phyloP scores from a whole-genome alignment of 768 basidiomycete genomes.

The Termitomyces eurrhizus region DNA sequence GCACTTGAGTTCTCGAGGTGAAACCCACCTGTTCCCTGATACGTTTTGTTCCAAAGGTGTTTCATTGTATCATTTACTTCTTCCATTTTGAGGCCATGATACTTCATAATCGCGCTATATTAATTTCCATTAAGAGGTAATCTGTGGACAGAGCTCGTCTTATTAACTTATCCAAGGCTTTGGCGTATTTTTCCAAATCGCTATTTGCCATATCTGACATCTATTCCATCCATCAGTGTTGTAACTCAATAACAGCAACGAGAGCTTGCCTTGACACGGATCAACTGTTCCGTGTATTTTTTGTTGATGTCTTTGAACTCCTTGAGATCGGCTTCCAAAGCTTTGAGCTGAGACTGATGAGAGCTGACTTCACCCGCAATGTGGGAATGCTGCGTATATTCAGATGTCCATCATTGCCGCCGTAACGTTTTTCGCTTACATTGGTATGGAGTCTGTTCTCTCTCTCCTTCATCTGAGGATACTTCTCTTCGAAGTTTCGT shows the following conservation, averaged over 20 bases:
- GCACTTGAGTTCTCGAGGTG: background rate
- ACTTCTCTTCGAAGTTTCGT: constrained; percentile 81
- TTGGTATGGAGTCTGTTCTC: constrained; percentile 69
- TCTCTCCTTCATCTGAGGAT: constrained; percentile 62
- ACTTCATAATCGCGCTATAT: constrained; percentile 94
- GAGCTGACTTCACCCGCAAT: constrained; percentile 82
- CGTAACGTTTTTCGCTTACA: constrained; percentile 34
- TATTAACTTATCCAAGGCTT: constrained; percentile 91
- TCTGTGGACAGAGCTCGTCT: background rate
- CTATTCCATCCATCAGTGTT: constrained; percentile 34
- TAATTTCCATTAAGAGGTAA: constrained; percentile 5
- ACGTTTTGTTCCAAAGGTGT: constrained; percentile 97
- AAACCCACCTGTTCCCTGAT: constrained; percentile 88
- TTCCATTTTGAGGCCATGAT: constrained; percentile 96
- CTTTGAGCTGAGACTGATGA: constrained; percentile 60
- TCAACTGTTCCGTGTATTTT: constrained; percentile 84
- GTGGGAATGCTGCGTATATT: constrained; percentile 59
- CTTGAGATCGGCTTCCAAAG: constrained; percentile 63
- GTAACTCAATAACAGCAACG: background rate
- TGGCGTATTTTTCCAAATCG: constrained; percentile 96
- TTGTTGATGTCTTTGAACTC: constrained; percentile 88
- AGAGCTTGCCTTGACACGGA: constrained; percentile 82
- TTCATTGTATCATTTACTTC: constrained; percentile 99
- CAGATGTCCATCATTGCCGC: background rate
- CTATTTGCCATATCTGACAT: constrained; percentile 97